Evolutionary conservation across 73 alveolate species (phyloP), one percentile per base, ranked within the genome.

Genomic region (Diophrys sp.): DNA sequence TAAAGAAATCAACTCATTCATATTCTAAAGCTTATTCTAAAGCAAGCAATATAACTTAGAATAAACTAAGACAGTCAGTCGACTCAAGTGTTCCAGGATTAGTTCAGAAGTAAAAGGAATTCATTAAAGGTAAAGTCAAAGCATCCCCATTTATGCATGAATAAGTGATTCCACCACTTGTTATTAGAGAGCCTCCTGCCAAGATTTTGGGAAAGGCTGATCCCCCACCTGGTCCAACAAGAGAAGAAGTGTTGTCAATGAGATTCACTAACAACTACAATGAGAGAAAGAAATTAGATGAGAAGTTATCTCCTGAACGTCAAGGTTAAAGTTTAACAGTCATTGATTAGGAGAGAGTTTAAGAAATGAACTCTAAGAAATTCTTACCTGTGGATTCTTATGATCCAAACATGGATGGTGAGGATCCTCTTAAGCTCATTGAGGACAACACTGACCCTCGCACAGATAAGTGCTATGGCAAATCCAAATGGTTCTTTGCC

Each of bases 401-500:
- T 44, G 90, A 82, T 32, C 90, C 90, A 14, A n/a, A 73, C 25
- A 72, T 80, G 14, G 90, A 75, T 28, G 31, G 31, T 31, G 90
- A 82, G 57, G 80, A 82, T 44, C 90, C 90, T 29, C 23, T 30
- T 1, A 28, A 57, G 18, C 67, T 82, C 26, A 74, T 82, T 74
- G 33, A 2, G 31, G 70, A 66, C 5, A 67, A 74, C 70, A 8
- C 56, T 33, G 90, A 82, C n/a, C 76, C 55, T 23, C 31, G n/a
- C 2, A 34, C 82, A 23, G 68, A 88, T 25, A 56, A 31, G 44
- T 34, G 87, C 31, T 32, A 66, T 18, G 94, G 79, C 26, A 67
- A 62, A 8, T 71, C 87, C 1, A 87, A 83, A 77, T 87, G 94
- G 91, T 83, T 82, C 73, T 87, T 55, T 70, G 78, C 90, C 1